These are phyloP conservation scores for Neurospora sp. DNA, from an alignment of 495 filamentous ascomycete species.

Conservation along the genomic window DNA sequence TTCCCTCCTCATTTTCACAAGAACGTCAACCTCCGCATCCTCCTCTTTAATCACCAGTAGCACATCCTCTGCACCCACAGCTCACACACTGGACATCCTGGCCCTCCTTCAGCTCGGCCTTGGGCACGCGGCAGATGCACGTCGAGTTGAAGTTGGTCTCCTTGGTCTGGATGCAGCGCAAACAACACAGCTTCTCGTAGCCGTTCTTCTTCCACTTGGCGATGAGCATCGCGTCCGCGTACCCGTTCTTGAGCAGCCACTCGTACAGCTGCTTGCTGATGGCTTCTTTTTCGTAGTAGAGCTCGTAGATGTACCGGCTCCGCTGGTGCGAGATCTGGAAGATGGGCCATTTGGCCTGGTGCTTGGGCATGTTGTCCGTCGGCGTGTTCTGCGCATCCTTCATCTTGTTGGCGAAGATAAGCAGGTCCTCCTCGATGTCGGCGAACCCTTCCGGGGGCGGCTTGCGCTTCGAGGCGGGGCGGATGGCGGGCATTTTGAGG, in stretches of 20 bases:
- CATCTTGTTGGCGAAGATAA: constrained; percentile 97
- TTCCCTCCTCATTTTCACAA: too few species aligned
- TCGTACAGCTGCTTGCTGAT: constrained; percentile 88
- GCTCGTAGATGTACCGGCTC: constrained; percentile 86
- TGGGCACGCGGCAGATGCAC: constrained; percentile 93
- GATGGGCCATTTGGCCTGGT: constrained; percentile 91
- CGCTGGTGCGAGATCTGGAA: constrained; percentile 97
- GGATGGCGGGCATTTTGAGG: constrained; percentile 69
- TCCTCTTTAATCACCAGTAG: constrained; percentile 62
- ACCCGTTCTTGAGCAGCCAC: constrained; percentile 92
- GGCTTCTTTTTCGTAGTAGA: constrained; percentile 96
- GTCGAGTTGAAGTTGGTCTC: constrained; percentile 98
- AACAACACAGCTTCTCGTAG: constrained; percentile 96
- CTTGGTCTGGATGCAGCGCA: constrained; percentile 95
- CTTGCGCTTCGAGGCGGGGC: constrained; percentile 69
- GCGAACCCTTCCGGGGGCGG: constrained; percentile 91
- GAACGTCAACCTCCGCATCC: neutral
- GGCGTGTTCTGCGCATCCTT: constrained; percentile 85
- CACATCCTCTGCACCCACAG: constrained; percentile 88
- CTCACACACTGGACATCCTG: constrained; percentile 90
- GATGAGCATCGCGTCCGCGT: constrained; percentile 89
- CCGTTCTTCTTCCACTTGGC: constrained; percentile 99
- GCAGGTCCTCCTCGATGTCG: constrained; percentile 91
- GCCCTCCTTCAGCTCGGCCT: constrained; percentile 81
- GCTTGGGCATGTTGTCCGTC: constrained; percentile 46